These are phyloP conservation scores for Cladosporium velox DNA, from an alignment of 2,329 filamentous ascomycete species.

Conservation along the genomic window DNA sequence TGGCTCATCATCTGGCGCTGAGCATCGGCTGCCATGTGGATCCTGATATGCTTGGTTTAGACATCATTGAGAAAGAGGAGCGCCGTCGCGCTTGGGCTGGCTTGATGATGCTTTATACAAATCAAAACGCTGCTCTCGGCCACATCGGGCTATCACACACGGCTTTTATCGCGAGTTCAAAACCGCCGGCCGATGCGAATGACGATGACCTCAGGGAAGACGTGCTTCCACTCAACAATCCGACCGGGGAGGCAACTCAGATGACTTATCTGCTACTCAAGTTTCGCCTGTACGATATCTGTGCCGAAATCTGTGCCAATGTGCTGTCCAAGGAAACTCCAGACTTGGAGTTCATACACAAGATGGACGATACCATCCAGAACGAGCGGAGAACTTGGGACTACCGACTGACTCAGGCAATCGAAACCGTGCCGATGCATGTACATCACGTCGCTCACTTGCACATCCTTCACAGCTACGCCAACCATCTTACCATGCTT, in stretches of 20 bases:
- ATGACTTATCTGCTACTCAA: slow-evolving; percentile 46
- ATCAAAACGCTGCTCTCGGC: slow-evolving; percentile 42
- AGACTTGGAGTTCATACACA: slow-evolving; percentile 28
- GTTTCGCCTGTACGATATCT: slow-evolving; percentile 41
- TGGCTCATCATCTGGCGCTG: slow-evolving; percentile 44
- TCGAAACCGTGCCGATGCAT: slow-evolving; percentile 36
- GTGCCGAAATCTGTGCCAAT: slow-evolving; percentile 40
- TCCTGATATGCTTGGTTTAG: slow-evolving; percentile 40
- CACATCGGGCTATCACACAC: slow-evolving; percentile 37
- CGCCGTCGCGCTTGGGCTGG: slow-evolving; percentile 44
- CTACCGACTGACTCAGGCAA: slow-evolving; percentile 37
- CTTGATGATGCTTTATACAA: slow-evolving; percentile 44
- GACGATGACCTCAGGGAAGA: background rate
- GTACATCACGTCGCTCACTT: slow-evolving; percentile 43
- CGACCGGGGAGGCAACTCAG: slow-evolving; percentile 41
- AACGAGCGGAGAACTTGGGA: slow-evolving; percentile 22
- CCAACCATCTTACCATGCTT: slow-evolving; percentile 42
- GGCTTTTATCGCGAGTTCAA: slow-evolving; percentile 35
- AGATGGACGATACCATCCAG: slow-evolving; percentile 27
- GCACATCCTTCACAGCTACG: slow-evolving; percentile 45
- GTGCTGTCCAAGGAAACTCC: slow-evolving; percentile 36
- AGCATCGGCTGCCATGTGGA: slow-evolving; percentile 47
- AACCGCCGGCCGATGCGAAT: slow-evolving; percentile 1
- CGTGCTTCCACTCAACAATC: slow-evolving; percentile 38
- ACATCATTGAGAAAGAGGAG: slow-evolving; percentile 42